phyloP scores from a whole-genome alignment of 164 flowering plant species.

The Liquidambar formosana region DNA sequence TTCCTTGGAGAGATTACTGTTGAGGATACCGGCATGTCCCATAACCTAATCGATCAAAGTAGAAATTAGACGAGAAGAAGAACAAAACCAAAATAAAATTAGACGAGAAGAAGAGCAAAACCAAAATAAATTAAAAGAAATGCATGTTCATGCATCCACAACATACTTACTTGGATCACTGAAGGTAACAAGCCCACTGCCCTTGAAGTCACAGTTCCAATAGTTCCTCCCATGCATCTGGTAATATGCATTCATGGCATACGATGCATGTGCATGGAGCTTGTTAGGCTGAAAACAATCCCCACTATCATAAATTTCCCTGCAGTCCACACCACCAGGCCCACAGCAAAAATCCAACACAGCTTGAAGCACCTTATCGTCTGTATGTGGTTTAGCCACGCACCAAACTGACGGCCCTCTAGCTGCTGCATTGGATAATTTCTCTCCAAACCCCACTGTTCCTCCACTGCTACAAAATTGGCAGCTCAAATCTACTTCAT shows the following conservation, averaged over 20 bases:
- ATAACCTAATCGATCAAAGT: conserved; percentile 43
- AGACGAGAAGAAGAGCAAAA: too few species aligned
- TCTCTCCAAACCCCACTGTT: conserved; percentile 34
- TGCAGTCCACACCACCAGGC: conserved; percentile 66
- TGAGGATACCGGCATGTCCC: conserved; percentile 59
- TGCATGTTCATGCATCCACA: too few species aligned
- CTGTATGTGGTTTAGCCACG: conserved; percentile 68
- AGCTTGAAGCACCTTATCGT: conserved; percentile 51
- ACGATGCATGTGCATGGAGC: conserved; percentile 68
- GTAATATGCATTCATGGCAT: conserved; percentile 70
- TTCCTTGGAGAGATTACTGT: conserved; percentile 27
- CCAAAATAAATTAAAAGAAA: too few species aligned
- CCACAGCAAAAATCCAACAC: conserved; percentile 74
- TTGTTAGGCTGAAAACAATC: conserved; percentile 54
- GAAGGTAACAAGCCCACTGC: conserved; percentile 66
- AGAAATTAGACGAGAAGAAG: background rate
- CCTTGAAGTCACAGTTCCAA: conserved; percentile 75
- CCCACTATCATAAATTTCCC: conserved; percentile 45
- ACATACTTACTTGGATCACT: conserved; percentile 71
- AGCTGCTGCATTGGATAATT: conserved; percentile 7
- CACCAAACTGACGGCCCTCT: conserved; percentile 75
- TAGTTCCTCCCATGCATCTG: conserved; percentile 78
- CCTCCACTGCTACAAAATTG: conserved; percentile 46
- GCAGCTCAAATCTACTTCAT: conserved; percentile 65
- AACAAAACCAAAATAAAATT: too few species aligned